Evolutionary conservation across 2,329 filamentous ascomycete genomes (phyloP), one percentile per base, ranked within the genome.

Genomic region (Penicillium olsonii): DNA sequence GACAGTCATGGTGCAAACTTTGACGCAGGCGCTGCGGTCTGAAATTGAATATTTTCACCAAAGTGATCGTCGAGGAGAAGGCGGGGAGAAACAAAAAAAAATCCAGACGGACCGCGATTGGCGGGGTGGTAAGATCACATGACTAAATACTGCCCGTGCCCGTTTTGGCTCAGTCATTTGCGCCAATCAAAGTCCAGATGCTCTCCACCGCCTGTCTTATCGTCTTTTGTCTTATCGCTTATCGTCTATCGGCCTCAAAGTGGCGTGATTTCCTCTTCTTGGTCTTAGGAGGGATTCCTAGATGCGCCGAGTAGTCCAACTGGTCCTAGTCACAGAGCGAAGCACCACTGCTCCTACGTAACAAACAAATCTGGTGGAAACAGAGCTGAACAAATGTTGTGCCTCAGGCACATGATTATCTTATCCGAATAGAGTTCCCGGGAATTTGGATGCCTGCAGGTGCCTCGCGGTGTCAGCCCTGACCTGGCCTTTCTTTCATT

Each of bases 391-490:
- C n/a, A n/a, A n/a, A n/a, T n/a, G n/a, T n/a, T n/a, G n/a, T 31
- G 43, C 45, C 45, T 53, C 20, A 49, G 46, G 46, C 44, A 45
- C 12, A 12, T 11, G 38, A 24, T 41, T 37, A 39, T 37, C 24
- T 45, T 38, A 40, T 37, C 43, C 12, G 19, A 9, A 20, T 53
- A 63, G 45, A 37, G 18, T 5, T 33, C 37, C 24, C 17, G 37
- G 35, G 48, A 66, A 66, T 57, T 26, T 60, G 56, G 63, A 62
- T 67, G 64, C 64, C 64, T 66, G 63, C 63, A 54, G 57, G 45
- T 52, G 52, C 48, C 45, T 50, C 47, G 45, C n/a, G 26, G 31
- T 39, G 42, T 45, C 39, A 38, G 41, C 42, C 46, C 37, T 31
- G 15, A 20, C 35, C 44, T 50, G 38, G n/a, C 42, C 35, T 50